A percentile compares a stretch with the other conserved stretches of the same genome.
phyloP scores from a whole-genome alignment of 139 green algal species.

The Micractinium conductrix region DNA sequence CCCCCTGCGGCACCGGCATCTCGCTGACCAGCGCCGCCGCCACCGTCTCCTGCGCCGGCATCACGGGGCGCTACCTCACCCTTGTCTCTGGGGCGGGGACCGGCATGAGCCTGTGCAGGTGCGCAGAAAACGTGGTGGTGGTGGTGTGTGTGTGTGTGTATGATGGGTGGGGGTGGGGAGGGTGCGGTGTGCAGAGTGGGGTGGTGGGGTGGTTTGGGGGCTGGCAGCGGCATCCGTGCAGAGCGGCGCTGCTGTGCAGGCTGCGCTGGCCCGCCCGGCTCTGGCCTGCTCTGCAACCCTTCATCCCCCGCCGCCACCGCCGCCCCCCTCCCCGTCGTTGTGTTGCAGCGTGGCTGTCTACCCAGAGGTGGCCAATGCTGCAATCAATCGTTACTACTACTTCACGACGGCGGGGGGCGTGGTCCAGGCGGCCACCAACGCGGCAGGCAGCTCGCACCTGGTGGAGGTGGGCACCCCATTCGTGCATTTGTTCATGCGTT shows the following conservation, averaged over 20 bases:
- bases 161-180: too few relatives aligned
- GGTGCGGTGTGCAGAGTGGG: too few relatives aligned
- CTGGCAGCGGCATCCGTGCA: neutral
- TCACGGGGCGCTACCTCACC: slow-evolving; percentile 25
- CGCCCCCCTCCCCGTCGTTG: neutral
- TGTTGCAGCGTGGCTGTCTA: slow-evolving; percentile 31
- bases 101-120: slow-evolving; percentile 27
- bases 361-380: neutral
- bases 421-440: neutral
- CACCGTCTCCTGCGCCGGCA: neutral
- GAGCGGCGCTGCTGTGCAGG: neutral
- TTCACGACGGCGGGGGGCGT: neutral
- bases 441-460: neutral
- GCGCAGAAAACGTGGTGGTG: neutral
- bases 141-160: neutral
- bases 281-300: neutral
- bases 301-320: neutral
- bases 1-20: neutral
- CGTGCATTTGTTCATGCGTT: too few relatives aligned
- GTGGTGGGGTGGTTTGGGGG: neutral
- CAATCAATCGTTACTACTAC: neutral
- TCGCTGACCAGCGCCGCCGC: neutral
- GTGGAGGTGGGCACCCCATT: too few relatives aligned
- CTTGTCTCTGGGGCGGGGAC: neutral
- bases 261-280: neutral